These are phyloP conservation scores for Epichloe elymi DNA, from an alignment of 2,329 filamentous ascomycete genomes.

Conservation along the genomic window DNA sequence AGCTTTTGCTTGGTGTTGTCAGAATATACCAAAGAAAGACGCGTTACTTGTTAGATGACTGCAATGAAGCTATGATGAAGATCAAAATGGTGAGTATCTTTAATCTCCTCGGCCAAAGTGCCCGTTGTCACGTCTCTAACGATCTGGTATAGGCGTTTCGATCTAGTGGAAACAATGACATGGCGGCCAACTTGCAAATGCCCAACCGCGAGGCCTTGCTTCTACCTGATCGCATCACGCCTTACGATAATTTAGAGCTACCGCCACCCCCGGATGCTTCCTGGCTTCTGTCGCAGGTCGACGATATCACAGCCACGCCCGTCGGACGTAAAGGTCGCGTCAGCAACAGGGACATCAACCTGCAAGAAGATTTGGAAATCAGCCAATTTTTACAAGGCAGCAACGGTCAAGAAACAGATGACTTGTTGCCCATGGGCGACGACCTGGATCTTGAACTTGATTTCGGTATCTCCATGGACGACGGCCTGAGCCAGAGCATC, in stretches of 20 bases:
- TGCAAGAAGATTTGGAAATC: conserved; percentile 55
- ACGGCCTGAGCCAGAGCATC: conserved; percentile 54
- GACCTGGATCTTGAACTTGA: conserved; percentile 60
- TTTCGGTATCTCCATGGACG: conserved; percentile 60
- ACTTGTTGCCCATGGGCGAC: conserved; percentile 47
- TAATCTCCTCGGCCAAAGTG: not conserved
- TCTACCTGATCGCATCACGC: conserved; percentile 83
- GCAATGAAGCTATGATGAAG: conserved; percentile 92
- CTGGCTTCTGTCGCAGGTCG: conserved; percentile 65
- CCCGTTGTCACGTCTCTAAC: conserved; percentile 15
- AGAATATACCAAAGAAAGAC: conserved; percentile 97
- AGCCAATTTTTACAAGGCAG: conserved; percentile 77
- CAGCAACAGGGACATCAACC: conserved; percentile 51
- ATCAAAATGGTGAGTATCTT: conserved; percentile 75
- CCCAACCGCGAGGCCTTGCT: conserved; percentile 78
- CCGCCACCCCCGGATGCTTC: conserved; percentile 82
- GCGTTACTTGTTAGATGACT: conserved; percentile 90
- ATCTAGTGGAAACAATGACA: conserved; percentile 85
- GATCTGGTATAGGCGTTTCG: conserved; percentile 62
- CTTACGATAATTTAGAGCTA: conserved; percentile 65
- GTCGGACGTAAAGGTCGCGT: conserved; percentile 43
- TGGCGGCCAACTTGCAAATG: conserved; percentile 69
- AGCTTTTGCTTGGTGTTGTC: conserved; percentile 88
- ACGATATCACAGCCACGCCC: conserved; percentile 42
- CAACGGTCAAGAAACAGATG: conserved; percentile 45